Evolutionary conservation across 441 rosid species (phyloP), one percentile per base, ranked within the genome.

Genomic region (Aquilaria agallochum): DNA sequence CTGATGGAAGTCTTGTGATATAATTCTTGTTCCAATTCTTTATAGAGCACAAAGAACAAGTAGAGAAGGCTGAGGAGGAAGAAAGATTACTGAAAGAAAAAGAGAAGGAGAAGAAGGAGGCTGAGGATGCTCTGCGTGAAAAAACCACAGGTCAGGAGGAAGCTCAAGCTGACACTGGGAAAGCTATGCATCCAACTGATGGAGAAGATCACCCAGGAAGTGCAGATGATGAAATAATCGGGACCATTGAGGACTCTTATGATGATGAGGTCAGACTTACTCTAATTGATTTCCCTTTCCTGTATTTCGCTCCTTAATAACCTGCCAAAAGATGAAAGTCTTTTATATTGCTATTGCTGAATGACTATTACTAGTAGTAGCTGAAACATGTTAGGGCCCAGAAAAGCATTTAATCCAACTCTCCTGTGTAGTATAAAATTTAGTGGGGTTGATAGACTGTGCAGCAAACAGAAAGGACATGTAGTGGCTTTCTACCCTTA

Each of bases 1-100:
- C 42, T 36, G 5, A 4, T 8, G 1, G 3, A 36, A 36, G 7
- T 63, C 50, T 49, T 66, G 67, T 34, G 34, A 31, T 69, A 20
- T 47, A 54, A 52, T 40, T 55, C 32, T 20, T 58, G 31, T 36
- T 36, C 7, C 2, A 36, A 36, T 36, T 8, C 42, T 36, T 5
- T 74, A 36, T 78, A 95, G 99, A 92, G 15, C 92, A 63, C 47
- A 95, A 92, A 78, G 99, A 92, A 77, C 87, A 79, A 66, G 86
- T 95, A 68, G 99, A 95, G 69, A 90, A 85, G 74, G 83, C 84
- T 58, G 98, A 92, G 82, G 97, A 95, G 78, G 81, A 76, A 75
- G 95, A 81, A 63, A 93, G 88, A 46, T 58, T 84, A 53, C 88
- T 81, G 67, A 88, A 82, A 82, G 99, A 92, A 75, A 85, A 85